phyloP scores from a whole-genome alignment of 2,329 filamentous ascomycete genomes.

The Trichothecium sympodiale region DNA sequence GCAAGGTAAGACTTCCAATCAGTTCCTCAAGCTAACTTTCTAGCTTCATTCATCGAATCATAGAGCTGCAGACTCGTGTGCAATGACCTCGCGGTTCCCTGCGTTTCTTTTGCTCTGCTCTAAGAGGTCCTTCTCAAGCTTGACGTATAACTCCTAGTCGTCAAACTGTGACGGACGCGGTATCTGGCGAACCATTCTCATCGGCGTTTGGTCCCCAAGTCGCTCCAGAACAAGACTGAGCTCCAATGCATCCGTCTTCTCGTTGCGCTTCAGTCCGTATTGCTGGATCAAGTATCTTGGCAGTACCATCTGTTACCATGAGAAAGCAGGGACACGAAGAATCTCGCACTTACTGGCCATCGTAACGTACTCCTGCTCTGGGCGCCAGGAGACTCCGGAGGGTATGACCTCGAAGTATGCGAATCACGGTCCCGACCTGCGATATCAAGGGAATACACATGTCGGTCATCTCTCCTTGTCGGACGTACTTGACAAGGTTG shows the following conservation, averaged over 20 bases:
- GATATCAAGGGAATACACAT: conserved; percentile 38
- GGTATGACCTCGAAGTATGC: conserved; percentile 39
- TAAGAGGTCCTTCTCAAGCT: conserved; percentile 30
- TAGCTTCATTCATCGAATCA: too few relatives aligned
- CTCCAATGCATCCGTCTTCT: conserved; percentile 26
- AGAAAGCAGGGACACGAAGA: background rate
- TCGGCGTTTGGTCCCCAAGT: conserved; percentile 25
- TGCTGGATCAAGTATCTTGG: conserved; percentile 36
- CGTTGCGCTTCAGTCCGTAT: conserved; percentile 32
- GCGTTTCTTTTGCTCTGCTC: conserved; percentile 15
- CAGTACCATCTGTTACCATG: background rate
- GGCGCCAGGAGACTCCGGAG: conserved; percentile 42
- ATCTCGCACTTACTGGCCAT: conserved; percentile 37
- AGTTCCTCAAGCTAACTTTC: too few relatives aligned
- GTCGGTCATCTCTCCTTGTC: conserved; percentile 29
- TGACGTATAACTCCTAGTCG: conserved; percentile 42
- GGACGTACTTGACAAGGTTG: conserved; percentile 28
- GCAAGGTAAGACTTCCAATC: too few relatives aligned
- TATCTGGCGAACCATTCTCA: conserved; percentile 30
- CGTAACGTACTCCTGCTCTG: conserved; percentile 41
- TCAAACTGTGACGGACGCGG: conserved; percentile 44
- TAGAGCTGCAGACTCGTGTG: too few relatives aligned
- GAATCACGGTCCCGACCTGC: conserved; percentile 36
- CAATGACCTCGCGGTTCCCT: too few relatives aligned
- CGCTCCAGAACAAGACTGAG: conserved; percentile 36